Base-by-base conservation (phyloP, 2,329 filamentous ascomycete genomes). In the Cylindrodendrum hubeiense region DNA sequence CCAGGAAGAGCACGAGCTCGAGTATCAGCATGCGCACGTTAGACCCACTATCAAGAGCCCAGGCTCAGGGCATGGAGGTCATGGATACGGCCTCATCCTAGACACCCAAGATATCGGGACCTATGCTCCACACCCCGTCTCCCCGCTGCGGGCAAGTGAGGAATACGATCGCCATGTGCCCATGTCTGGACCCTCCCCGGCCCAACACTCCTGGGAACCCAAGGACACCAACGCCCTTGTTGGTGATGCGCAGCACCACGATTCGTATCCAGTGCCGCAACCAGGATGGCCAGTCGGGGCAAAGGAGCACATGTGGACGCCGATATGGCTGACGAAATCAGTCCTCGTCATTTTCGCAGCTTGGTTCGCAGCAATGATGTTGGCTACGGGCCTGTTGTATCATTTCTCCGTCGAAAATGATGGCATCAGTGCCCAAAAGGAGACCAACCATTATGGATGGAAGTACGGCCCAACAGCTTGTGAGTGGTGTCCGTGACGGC, bases 381-480 rank as follows among this genome's bases (percentile, higher is more conserved):
- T 74, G 8, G 62, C 65, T 3, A 74, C 70, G 1, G 67, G 60
- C 3, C 54, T 74, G 17, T 24, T 72, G 33, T 74, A 68, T 39
- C 60, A 70, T 49, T 68, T 74, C 49, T 73, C 72, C 0, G 44
- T 63, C 6, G 26, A 63, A 28, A 66, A 69, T n/a, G n/a, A 67
- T 30, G 71, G 72, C 4, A 64, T 74, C 15, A 67, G 64, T 41
- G 54, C 63, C 2, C 67, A 72, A 19, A 61, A 67, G 26, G 70
- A 72, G 39, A 34, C 58, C 10, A 69, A 68, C 33, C 68, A 71
- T 13, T 74, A 72, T 44, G 58, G 54, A 1, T 73, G 71, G 67
- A 73, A 72, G 55, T 74, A 73, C 47, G 63, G 71, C 0, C 72
- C 72, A 22, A 74, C 70, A 17, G 67, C 68, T 17, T 50, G 71